Conservation (phyloP, 2,329 filamentous ascomycete species). For the Alternaria novae-zelandiae region DNA sequence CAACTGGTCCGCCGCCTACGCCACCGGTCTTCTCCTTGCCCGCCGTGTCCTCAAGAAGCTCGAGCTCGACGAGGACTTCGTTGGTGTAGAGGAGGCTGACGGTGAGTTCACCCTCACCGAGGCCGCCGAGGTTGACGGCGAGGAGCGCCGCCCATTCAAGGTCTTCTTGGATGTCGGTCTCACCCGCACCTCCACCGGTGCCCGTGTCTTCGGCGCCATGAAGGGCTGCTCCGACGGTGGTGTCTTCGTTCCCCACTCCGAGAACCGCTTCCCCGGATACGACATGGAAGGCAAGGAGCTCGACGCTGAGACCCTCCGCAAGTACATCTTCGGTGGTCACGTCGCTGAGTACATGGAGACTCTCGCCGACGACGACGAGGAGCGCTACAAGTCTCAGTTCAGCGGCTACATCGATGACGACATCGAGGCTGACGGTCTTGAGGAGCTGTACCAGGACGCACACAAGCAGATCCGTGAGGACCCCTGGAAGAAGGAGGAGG, state of each 20-base stretch:
- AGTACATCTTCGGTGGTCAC: slow-evolving; percentile 99
- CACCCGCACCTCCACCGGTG: slow-evolving; percentile 94
- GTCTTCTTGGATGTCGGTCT: slow-evolving; percentile 98
- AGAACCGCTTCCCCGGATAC: slow-evolving; percentile 99
- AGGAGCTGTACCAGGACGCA: slow-evolving; percentile 94
- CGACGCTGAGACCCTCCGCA: slow-evolving; percentile 93
- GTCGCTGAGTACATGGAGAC: slow-evolving; percentile 99
- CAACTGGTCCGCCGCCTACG: slow-evolving; percentile 99
- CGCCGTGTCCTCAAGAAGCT: slow-evolving; percentile 98
- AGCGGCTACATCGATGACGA: slow-evolving; percentile 97
- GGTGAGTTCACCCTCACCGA: slow-evolving; percentile 97
- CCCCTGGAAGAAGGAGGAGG: slow-evolving; percentile 89
- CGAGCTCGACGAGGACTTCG: slow-evolving; percentile 88
- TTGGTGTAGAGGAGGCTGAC: slow-evolving; percentile 94
- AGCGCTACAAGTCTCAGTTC: slow-evolving; percentile 99
- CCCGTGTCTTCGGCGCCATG: slow-evolving; percentile 98
- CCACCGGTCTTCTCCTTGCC: slow-evolving; percentile 94
- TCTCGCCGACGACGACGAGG: slow-evolving; percentile 98
- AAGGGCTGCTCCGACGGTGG: slow-evolving; percentile 99
- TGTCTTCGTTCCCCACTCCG: slow-evolving; percentile 95
- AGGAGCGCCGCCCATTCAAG: slow-evolving; percentile 97
- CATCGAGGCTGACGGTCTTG: slow-evolving; percentile 92
- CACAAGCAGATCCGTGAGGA: slow-evolving; percentile 98
- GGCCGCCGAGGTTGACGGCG: slow-evolving; percentile 88
- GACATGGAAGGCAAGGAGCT: slow-evolving; percentile 98